phyloP scores from a whole-genome alignment of 2,329 filamentous ascomycete species.

The Colletotrichum tropicale region DNA sequence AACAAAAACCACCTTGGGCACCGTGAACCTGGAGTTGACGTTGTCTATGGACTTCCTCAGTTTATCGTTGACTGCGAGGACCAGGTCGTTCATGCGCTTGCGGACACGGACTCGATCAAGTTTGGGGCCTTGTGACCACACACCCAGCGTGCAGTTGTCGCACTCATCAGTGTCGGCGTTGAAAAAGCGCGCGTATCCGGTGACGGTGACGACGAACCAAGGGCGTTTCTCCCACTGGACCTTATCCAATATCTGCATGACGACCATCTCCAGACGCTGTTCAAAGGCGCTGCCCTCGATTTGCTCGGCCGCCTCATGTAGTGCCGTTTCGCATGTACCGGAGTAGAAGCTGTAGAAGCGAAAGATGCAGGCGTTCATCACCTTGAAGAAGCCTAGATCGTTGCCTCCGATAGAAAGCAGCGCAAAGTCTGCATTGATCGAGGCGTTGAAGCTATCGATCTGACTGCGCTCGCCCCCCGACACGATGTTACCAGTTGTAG shows the following conservation, averaged over 20 bases:
- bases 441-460: conserved; percentile 44
- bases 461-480: conserved; percentile 40
- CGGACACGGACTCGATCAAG: conserved; percentile 40
- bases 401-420: conserved; percentile 53
- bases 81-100: conserved; percentile 47
- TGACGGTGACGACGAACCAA: conserved; percentile 47
- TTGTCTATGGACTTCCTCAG: conserved; percentile 36
- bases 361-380: conserved; percentile 56
- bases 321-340: conserved; percentile 46
- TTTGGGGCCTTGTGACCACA: conserved; percentile 50
- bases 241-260: conserved; percentile 48
- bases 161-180: conserved; percentile 47
- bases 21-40: conserved; percentile 41
- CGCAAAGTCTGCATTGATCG: conserved; percentile 43
- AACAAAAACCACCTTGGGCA: conserved; percentile 45
- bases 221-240: conserved; percentile 49
- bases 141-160: conserved; percentile 46
- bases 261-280: conserved; percentile 38
- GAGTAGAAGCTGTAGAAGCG: conserved; percentile 54
- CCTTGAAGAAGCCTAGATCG: conserved; percentile 53
- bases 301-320: conserved; percentile 35
- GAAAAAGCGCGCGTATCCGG: conserved; percentile 54
- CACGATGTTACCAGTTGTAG: conserved; percentile 45
- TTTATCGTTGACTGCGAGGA: conserved; percentile 44
- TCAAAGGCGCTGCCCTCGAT: conserved; percentile 42